Evolutionary conservation across 2,329 filamentous ascomycete species (phyloP).

Genomic region (Sporothrix curviconia): DNA sequence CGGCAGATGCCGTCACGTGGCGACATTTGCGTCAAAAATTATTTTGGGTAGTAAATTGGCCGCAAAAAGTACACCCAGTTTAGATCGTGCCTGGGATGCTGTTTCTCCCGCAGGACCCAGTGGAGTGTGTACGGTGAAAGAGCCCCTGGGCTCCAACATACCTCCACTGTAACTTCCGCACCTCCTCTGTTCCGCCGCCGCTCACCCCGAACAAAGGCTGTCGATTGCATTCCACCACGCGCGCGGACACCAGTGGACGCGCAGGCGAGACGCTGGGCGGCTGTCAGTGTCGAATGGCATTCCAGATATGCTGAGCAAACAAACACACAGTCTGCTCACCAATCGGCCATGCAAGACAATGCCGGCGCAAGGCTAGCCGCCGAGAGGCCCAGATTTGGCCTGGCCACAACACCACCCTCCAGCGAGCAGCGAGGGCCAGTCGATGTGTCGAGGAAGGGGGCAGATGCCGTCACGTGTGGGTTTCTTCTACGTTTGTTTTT

Average conservation of each 20-base stretch:
- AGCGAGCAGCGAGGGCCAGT: not conserved
- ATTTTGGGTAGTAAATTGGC: too few relatives aligned
- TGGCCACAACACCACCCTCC: not conserved
- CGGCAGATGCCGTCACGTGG: slow-evolving; percentile 3
- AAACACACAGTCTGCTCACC: too few relatives aligned
- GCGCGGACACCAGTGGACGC: not conserved
- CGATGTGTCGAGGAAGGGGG: not conserved
- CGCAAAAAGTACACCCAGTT: too few relatives aligned
- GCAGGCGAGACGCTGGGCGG: not conserved
- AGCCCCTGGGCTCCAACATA: too few relatives aligned
- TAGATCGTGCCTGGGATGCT: not conserved
- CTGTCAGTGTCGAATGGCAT: too few relatives aligned
- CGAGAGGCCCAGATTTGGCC: slow-evolving; percentile 2
- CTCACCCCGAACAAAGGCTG: too few relatives aligned
- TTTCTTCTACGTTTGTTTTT: too few relatives aligned
- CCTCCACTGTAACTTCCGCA: not conserved
- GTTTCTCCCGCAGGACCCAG: not conserved
- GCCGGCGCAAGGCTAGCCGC: slow-evolving; percentile 8
- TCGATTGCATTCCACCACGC: not conserved
- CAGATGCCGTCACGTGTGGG: too few relatives aligned
- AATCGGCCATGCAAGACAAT: not conserved
- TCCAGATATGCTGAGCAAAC: too few relatives aligned
- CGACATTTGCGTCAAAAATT: too few relatives aligned
- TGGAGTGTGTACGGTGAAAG: not conserved
- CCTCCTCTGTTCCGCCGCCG: not conserved